Evolutionary conservation across 177 flowering plant genomes (phyloP).

Genomic region (Vitis hybrid): DNA sequence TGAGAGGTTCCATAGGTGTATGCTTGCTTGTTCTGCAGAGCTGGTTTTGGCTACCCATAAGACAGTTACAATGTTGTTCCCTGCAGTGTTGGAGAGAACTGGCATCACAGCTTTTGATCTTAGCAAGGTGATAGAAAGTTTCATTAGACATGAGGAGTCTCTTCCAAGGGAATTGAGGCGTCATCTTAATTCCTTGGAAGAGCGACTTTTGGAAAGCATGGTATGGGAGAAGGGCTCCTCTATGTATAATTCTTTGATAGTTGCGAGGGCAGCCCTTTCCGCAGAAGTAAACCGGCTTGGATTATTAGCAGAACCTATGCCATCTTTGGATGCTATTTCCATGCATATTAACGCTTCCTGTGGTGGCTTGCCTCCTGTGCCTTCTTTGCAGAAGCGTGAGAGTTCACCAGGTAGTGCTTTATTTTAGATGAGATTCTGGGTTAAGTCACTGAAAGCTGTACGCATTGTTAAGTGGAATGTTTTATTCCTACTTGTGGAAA

Average conservation of each 20-base stretch:
- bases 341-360: slow-evolving; percentile 54
- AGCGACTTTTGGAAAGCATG: slow-evolving; percentile 91
- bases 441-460: too few species aligned
- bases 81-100: slow-evolving; percentile 92
- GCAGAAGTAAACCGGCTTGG: slow-evolving; percentile 81
- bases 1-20: slow-evolving; percentile 98
- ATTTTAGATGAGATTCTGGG: neutral
- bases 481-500: too few species aligned
- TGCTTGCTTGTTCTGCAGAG: slow-evolving; percentile 99
- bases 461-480: too few species aligned
- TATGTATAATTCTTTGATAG: slow-evolving; percentile 91
- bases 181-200: slow-evolving; percentile 93
- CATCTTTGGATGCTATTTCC: slow-evolving; percentile 92
- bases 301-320: slow-evolving; percentile 98
- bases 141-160: slow-evolving; percentile 91
- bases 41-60: slow-evolving; percentile 94
- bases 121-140: slow-evolving; percentile 99
- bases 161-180: slow-evolving; percentile 94
- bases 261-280: slow-evolving; percentile 77
- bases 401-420: slow-evolving; percentile 47
- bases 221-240: slow-evolving; percentile 99
- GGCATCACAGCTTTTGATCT: slow-evolving; percentile 99
- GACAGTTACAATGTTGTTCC: slow-evolving; percentile 94
- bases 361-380: slow-evolving; percentile 55
- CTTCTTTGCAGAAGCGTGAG: slow-evolving; percentile 59